Evolutionary conservation across 257 asterid genomes (phyloP).

Genomic region (Solanum okadae): DNA sequence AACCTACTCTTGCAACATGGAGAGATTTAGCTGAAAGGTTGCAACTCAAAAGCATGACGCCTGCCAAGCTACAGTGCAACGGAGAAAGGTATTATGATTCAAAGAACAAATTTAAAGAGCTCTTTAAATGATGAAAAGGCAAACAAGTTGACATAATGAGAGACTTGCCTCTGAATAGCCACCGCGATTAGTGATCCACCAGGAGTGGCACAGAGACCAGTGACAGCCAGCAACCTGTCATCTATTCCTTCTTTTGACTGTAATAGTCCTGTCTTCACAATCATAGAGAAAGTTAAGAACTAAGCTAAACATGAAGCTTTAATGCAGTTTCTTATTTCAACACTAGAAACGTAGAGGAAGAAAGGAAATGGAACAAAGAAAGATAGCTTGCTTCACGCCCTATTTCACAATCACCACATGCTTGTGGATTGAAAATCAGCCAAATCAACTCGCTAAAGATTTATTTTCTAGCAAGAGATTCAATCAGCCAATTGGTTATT

Average conservation of each 20-base stretch:
- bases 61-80: slow-evolving; percentile 49
- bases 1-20: slow-evolving; percentile 49
- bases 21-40: slow-evolving; percentile 41
- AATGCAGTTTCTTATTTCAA: not conserved
- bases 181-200: slow-evolving; percentile 70
- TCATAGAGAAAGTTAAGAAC: slow-evolving; percentile 3
- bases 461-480: not conserved
- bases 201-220: slow-evolving; percentile 54
- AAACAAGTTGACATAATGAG: not conserved
- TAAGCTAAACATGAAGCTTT: not conserved
- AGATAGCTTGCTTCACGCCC: not conserved
- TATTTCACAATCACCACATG: not conserved
- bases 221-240: slow-evolving; percentile 47
- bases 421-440: not conserved
- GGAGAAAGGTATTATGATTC: not conserved
- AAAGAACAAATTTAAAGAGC: not conserved
- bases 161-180: slow-evolving; percentile 59
- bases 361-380: not conserved
- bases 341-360: not conserved
- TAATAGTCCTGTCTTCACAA: slow-evolving; percentile 51
- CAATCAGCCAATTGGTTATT: not conserved
- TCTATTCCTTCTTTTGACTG: slow-evolving; percentile 37
- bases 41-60: slow-evolving; percentile 62
- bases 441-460: not conserved
- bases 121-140: not conserved